Percentiles rank a stretch among this genome's conserved stretches.
phyloP scores from a whole-genome alignment of 1,139 yeast genomes.

The Candida mesenterica region DNA sequence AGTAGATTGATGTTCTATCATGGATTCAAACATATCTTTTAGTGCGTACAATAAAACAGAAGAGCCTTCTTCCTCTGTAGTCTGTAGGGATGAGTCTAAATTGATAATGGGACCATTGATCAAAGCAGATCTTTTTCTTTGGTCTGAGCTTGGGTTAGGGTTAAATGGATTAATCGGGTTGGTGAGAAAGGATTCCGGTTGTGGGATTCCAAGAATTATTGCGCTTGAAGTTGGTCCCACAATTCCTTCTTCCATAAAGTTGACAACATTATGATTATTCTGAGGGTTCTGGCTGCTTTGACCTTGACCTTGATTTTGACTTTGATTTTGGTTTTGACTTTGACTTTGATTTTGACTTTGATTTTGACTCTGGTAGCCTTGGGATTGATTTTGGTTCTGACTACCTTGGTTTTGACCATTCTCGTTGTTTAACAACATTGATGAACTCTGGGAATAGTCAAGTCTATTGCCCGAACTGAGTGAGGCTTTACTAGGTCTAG shows the following conservation, averaged over 20 bases:
- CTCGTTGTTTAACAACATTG: conserved; percentile 31
- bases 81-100: conserved; percentile 59
- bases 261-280: too few relatives aligned
- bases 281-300: too few relatives aligned
- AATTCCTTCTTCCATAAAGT: conserved; percentile 16
- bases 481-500: conserved; percentile 29
- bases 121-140: conserved; percentile 76
- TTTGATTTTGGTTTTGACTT: not conserved
- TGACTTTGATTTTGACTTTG: not conserved
- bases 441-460: conserved; percentile 38
- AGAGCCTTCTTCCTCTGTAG: conserved; percentile 42
- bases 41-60: conserved; percentile 63
- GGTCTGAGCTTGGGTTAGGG: conserved; percentile 64
- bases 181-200: conserved; percentile 36
- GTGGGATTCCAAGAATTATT: conserved; percentile 44
- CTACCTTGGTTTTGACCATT: conserved; percentile 4
- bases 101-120: conserved; percentile 82
- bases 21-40: conserved; percentile 82
- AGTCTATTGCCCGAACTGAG: conserved; percentile 17
- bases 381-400: not conserved
- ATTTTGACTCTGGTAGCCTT: not conserved
- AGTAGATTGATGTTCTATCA: conserved; percentile 66
- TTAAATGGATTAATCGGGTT: conserved; percentile 43
- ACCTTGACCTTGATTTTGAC: too few relatives aligned
- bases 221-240: conserved; percentile 26